A percentile compares a stretch with the other conserved stretches of the same genome.
Conservation (phyloP, 2,329 filamentous ascomycete genomes). For the Ophiocordyceps camponoti-saundersi region DNA sequence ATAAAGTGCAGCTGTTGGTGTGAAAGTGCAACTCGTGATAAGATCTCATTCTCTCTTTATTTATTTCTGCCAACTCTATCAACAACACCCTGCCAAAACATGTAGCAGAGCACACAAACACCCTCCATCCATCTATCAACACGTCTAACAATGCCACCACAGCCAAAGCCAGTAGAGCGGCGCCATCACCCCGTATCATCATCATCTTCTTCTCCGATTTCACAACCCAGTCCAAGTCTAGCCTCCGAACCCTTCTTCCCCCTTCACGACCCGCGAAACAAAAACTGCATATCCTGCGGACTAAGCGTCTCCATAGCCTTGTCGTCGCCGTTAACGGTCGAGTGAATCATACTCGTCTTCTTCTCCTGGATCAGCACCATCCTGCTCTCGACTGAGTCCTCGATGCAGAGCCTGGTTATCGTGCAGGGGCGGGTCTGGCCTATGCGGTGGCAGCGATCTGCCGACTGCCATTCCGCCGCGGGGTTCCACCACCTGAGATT, state of each 20-base stretch:
- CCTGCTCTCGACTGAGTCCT: conserved; percentile 89
- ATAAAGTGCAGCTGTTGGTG: no score
- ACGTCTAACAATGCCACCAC: no score
- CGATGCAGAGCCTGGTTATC: conserved; percentile 87
- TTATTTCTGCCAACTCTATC: no score
- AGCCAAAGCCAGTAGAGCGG: no score
- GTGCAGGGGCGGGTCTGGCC: conserved; percentile 87
- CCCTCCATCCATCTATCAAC: no score
- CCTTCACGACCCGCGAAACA: conserved; percentile 53
- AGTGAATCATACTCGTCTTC: conserved; percentile 96
- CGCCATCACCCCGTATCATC: no score
- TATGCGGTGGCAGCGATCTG: conserved; percentile 86
- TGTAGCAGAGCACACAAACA: no score
- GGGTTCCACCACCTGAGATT: conserved; percentile 91
- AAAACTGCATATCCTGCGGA: conserved; percentile 84
- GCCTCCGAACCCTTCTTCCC: neutral
- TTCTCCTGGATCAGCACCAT: conserved; percentile 97
- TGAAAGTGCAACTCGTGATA: no score
- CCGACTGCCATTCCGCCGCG: conserved; percentile 98
- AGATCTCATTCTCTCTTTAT: no score
- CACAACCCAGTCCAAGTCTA: neutral
- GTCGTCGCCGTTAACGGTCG: conserved; percentile 88
- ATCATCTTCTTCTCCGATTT: no score
- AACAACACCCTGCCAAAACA: no score
- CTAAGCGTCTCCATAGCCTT: conserved; percentile 80